Percentiles rank a stretch among this genome's conserved stretches.
phyloP scores from a whole-genome alignment of 176 grass and related monocot genomes.

The Carex parvula region DNA sequence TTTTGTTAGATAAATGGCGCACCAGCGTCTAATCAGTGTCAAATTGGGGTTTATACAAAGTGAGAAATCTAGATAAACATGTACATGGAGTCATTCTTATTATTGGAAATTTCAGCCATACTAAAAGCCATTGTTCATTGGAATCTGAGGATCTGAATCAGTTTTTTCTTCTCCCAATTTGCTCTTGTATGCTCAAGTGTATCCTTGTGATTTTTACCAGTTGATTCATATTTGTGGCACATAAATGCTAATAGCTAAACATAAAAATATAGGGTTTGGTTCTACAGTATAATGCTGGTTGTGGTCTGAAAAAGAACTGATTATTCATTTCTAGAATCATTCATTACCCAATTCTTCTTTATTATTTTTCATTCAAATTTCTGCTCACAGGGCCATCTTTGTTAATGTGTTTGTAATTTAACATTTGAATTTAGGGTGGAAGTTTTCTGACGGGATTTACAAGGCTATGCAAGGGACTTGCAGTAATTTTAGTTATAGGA shows the following conservation, averaged over 20 bases:
- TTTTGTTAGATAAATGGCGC: background rate
- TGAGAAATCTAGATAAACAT: background rate
- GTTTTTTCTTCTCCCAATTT: background rate
- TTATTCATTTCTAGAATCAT: background rate
- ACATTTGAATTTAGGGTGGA: constrained; percentile 47
- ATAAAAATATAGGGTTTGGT: background rate
- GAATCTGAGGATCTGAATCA: background rate
- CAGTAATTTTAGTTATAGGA: constrained; percentile 59
- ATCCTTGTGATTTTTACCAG: background rate
- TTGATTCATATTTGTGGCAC: background rate
- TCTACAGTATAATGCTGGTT: background rate
- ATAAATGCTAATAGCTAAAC: background rate
- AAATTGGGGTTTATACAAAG: background rate
- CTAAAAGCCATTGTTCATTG: background rate
- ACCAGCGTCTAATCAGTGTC: background rate
- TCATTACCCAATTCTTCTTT: background rate
- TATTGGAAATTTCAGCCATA: background rate
- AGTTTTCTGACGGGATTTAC: constrained; percentile 88
- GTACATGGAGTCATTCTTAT: background rate
- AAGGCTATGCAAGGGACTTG: constrained; percentile 84
- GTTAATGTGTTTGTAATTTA: constrained; percentile 10
- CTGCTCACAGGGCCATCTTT: background rate
- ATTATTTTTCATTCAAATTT: background rate
- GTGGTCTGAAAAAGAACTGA: background rate
- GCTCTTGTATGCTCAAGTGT: background rate